Base-by-base conservation (phyloP, 1,139 yeast genomes). In the Kodamaea suecica region DNA sequence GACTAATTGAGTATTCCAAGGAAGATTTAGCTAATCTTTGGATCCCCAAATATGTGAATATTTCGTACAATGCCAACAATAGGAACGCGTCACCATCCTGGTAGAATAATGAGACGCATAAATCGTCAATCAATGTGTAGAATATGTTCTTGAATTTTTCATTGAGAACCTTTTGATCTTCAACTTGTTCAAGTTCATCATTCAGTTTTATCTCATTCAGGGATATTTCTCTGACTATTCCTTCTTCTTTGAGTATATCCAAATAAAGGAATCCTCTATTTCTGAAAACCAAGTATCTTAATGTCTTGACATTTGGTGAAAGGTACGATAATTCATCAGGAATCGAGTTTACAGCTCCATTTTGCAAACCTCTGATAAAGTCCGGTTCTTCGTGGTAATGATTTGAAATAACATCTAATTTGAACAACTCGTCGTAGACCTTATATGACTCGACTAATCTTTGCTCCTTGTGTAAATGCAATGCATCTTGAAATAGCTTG, bases 251-350 rank as follows among this genome's bases (percentile, higher is more conserved):
- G 34, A 63, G 57, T 35, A 78, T 76, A 23, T 76, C 73, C 38
- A 84, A 70, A 42, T 80, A 75, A 26, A 86, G 66, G 43, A 86
- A 70, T 0, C 95, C 96, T 39, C 95, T 66, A 53, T 92, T 92
- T 44, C 95, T 72, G 54, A 80, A 80, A 0, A 84, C 84, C 47
- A 90, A 65, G 52, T 85, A 88, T 36, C 95, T 71, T 30, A 92
- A 65, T 6, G 80, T 72, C 47, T 81, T 80, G 20, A 87, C 73
- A 7, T 82, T 78, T 1, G 95, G 95, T 0, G 94, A 80, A 9
- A 76, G 47, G 33, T 61, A 63, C 4, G 63, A 53, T 17, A 72
- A 45, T 20, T 74, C 80, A 55, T 78, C 74, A 3, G 56, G 49
- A 1, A 54, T 45, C 5, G 52, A 44, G 35, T 57, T 59, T 30